A percentile compares a stretch with the other conserved stretches of the same genome.
Conservation (phyloP, 176 grass and related monocot genomes). For the Zea luxurians region DNA sequence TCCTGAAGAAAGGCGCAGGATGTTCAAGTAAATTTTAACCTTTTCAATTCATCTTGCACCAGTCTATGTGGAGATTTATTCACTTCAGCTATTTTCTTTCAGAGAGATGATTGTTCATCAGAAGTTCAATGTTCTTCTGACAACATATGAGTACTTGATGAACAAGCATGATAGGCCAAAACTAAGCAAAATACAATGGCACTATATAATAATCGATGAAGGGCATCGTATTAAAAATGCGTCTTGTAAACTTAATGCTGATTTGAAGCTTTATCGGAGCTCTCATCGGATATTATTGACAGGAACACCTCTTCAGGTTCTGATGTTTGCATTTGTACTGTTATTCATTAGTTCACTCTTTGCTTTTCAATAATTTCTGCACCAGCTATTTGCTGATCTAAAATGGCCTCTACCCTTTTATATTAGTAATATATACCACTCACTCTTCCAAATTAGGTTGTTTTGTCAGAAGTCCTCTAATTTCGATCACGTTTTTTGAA, state of each 20-base stretch:
- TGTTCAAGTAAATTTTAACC: slow-evolving; percentile 81
- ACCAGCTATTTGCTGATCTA: slow-evolving; percentile 18
- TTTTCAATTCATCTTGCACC: slow-evolving; percentile 21
- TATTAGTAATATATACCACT: slow-evolving; percentile 7
- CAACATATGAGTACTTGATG: slow-evolving; percentile 99
- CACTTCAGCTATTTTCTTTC: slow-evolving; percentile 47
- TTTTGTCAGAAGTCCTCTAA: neutral
- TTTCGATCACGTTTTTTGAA: neutral
- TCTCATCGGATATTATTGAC: slow-evolving; percentile 90
- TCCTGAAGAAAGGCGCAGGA: slow-evolving; percentile 92
- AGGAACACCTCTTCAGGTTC: slow-evolving; percentile 96
- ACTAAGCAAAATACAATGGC: slow-evolving; percentile 98
- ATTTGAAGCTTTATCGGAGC: slow-evolving; percentile 93
- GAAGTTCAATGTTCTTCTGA: slow-evolving; percentile 98
- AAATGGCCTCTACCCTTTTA: slow-evolving; percentile 16
- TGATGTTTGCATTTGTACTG: slow-evolving; percentile 30
- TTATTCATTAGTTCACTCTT: slow-evolving; percentile 9
- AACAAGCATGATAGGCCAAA: slow-evolving; percentile 99
- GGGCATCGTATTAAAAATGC: slow-evolving; percentile 99
- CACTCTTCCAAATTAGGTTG: neutral
- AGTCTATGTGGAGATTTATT: slow-evolving; percentile 32
- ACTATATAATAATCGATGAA: slow-evolving; percentile 99
- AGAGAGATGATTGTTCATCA: slow-evolving; percentile 99
- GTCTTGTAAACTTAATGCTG: slow-evolving; percentile 98
- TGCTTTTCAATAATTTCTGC: slow-evolving; percentile 34